These are phyloP conservation scores for Neurospora cerealis DNA, from an alignment of 495 filamentous ascomycete species.

Conservation along the genomic window DNA sequence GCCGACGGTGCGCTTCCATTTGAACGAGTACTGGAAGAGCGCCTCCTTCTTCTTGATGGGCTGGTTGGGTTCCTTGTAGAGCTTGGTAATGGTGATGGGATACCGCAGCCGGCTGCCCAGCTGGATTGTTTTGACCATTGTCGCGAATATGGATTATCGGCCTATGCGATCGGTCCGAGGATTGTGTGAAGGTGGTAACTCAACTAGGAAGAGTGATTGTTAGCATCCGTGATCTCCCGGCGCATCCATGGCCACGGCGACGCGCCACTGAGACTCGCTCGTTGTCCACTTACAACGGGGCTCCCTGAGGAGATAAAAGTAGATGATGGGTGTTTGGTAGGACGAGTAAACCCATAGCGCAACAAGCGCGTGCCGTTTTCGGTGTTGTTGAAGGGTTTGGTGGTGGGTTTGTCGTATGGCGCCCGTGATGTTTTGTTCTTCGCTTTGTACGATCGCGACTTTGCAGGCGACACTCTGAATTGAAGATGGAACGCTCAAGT, in stretches of 20 bases:
- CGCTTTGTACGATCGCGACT: neutral
- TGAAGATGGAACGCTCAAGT: neutral
- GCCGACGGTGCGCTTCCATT: constrained; percentile 59
- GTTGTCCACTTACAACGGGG: constrained; percentile 9
- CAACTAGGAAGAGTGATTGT: neutral
- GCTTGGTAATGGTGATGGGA: constrained; percentile 85
- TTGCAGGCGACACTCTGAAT: neutral
- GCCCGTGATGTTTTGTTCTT: neutral
- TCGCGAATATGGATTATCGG: neutral
- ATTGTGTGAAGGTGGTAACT: neutral
- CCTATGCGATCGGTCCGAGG: neutral
- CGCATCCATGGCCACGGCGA: neutral
- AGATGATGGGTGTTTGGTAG: neutral
- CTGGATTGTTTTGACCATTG: constrained; percentile 29
- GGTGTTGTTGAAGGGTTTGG: neutral
- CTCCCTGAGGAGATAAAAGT: constrained; percentile 12
- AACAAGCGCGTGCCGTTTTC: constrained; percentile 12
- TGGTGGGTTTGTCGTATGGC: neutral
- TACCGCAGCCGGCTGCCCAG: constrained; percentile 65
- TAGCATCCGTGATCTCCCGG: neutral
- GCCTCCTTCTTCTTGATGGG: constrained; percentile 62
- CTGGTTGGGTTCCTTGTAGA: constrained; percentile 68
- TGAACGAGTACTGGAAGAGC: constrained; percentile 77
- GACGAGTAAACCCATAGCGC: constrained; percentile 22
- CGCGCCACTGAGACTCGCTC: neutral